Evolutionary conservation across 306 rosid genomes (phyloP).

Genomic region (Canavalia ensiformis): DNA sequence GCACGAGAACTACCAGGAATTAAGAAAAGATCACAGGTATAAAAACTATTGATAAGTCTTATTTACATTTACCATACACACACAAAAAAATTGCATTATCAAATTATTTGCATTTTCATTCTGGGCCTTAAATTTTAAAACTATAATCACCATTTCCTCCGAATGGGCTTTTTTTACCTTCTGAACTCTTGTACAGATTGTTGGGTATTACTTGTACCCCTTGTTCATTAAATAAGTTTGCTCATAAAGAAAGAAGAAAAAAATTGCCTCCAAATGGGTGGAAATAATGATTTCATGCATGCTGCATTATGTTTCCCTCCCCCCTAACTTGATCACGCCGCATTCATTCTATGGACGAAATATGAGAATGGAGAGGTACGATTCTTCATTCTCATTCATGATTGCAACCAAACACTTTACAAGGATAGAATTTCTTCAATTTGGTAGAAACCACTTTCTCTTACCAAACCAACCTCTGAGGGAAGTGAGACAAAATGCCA

Average conservation of each 20-base stretch:
- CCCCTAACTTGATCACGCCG: background rate
- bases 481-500: background rate
- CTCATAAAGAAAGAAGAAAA: too few relatives aligned
- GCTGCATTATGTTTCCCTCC: too few relatives aligned
- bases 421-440: constrained; percentile 29
- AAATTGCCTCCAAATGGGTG: background rate
- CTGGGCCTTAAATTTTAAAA: background rate
- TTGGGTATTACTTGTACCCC: too few relatives aligned
- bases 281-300: background rate
- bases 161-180: too few relatives aligned
- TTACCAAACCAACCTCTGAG: constrained; percentile 27
- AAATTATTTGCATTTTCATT: background rate
- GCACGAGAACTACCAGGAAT: background rate
- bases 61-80: too few relatives aligned
- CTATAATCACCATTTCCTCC: background rate
- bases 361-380: background rate
- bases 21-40: background rate
- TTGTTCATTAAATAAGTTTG: too few relatives aligned
- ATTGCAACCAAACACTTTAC: constrained; percentile 28
- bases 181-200: too few relatives aligned
- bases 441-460: constrained; percentile 36
- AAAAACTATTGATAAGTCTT: background rate
- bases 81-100: background rate
- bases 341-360: constrained; percentile 13
- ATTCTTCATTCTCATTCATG: background rate